phyloP scores from a whole-genome alignment of 257 asterid species.

The Plantago ovata region DNA sequence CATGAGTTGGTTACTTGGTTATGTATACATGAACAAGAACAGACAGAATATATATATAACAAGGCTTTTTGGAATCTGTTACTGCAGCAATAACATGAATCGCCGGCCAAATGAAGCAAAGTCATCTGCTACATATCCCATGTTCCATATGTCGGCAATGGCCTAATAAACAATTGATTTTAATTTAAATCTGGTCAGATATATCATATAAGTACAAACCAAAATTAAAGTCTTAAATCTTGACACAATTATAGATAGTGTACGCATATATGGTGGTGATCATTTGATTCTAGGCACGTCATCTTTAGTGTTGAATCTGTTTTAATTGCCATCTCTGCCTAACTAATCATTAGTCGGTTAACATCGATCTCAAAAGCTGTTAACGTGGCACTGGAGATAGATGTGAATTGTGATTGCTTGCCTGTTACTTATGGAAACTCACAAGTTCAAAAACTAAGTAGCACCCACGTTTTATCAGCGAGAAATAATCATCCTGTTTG shows the following conservation, averaged over 20 bases:
- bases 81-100: constrained; percentile 9
- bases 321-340: not conserved
- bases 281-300: not conserved
- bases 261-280: not conserved
- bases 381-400: no score
- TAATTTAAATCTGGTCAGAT: no score
- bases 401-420: no score
- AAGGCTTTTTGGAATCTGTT: constrained; percentile 17
- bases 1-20: no score
- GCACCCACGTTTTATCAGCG: no score
- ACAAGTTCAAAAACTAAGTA: no score
- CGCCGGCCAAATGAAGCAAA: constrained; percentile 28
- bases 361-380: no score
- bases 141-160: constrained; percentile 31
- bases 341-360: not conserved
- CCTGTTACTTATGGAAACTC: no score
- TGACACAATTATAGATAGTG: not conserved
- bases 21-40: no score
- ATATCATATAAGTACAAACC: not conserved
- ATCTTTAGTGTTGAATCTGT: not conserved
- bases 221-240: not conserved
- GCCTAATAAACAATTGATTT: not conserved
- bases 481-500: no score
- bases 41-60: no score
- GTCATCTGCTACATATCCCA: constrained; percentile 1